Evolutionary conservation across 495 filamentous ascomycete genomes (phyloP), one percentile per base, ranked within the genome.

Genomic region (Gamarada debralockiae): DNA sequence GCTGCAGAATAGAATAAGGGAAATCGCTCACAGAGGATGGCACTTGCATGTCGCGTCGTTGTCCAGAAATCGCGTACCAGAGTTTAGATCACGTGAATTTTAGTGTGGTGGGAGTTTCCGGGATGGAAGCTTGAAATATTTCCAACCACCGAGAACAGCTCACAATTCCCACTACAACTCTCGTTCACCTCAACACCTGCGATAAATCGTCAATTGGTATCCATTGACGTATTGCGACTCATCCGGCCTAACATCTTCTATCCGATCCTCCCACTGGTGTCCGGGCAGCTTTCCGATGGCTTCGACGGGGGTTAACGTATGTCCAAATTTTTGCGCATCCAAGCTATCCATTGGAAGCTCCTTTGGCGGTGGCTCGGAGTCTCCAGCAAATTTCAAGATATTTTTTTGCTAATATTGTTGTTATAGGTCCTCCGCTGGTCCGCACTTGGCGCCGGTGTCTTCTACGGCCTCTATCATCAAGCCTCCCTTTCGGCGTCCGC

Each of bases 391-490:
- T 15, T 24, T 23, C 12, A 48, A 10, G 13, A 3, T 27, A 39
- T n/a, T 25, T 46, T 18, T 17, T 27, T 38, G 14, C 23, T 41
- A 37, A 55, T 57, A 22, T 25, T 59, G 43, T 25, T 24, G 15
- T 34, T 57, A 50, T 69, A 98, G 95, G 91, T 99, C 69, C 79
- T 97, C 70, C 91, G 93, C 65, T 99, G 90, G 74, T 86, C 88
- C 58, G 91, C 91, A 65, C 86, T 97, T 56, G 84, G 81, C 60
- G 70, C 86, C 63, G 93, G 93, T 70, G 72, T 96, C 64, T 79
- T 95, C 68, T 97, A 97, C 75, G 93, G 93, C 68, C 73, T 96
- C 70, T 87, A 82, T 67, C 90, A 96, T 77, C 95, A 99, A 73
- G 77, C 81, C 47, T 76, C 78, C 37, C 78, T 97, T 65, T 83